Conservation (phyloP, 805 yeast species). For the Candida corydali region DNA sequence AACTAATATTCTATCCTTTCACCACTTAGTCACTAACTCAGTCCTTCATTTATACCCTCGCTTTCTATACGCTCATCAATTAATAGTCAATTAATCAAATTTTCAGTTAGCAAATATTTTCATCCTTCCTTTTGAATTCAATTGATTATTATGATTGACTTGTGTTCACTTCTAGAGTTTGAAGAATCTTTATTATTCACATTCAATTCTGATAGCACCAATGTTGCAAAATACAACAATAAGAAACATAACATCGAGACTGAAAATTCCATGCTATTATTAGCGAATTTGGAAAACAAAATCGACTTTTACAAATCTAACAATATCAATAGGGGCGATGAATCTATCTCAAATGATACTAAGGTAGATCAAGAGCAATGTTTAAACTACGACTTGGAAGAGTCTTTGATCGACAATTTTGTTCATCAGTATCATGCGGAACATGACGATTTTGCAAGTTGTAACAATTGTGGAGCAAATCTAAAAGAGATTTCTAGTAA, state of each 20-base stretch:
- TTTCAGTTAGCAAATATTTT: too few species aligned
- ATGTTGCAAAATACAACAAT: too few species aligned
- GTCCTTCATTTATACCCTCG: too few species aligned
- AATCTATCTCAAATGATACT: too few species aligned
- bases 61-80: too few species aligned
- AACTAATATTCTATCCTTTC: too few species aligned
- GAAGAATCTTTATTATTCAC: slow-evolving; percentile 34
- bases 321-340: slow-evolving; percentile 13
- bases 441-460: slow-evolving; percentile 30
- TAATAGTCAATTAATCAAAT: too few species aligned
- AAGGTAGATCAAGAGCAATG: slow-evolving; percentile 10
- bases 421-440: slow-evolving; percentile 18
- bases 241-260: slow-evolving; percentile 14
- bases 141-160: slow-evolving; percentile 14
- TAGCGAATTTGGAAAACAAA: slow-evolving; percentile 22
- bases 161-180: slow-evolving; percentile 28
- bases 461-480: slow-evolving; percentile 25
- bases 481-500: too few species aligned
- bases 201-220: too few species aligned
- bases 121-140: too few species aligned
- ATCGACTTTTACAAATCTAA: slow-evolving; percentile 17
- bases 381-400: slow-evolving; percentile 11
- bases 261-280: slow-evolving; percentile 14
- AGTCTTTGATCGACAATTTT: slow-evolving; percentile 13
- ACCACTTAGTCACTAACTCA: too few species aligned